A percentile compares a stretch with the other conserved stretches of the same genome.
Conservation (phyloP, 2,329 filamentous ascomycete species). For the Colletotrichum lini region DNA sequence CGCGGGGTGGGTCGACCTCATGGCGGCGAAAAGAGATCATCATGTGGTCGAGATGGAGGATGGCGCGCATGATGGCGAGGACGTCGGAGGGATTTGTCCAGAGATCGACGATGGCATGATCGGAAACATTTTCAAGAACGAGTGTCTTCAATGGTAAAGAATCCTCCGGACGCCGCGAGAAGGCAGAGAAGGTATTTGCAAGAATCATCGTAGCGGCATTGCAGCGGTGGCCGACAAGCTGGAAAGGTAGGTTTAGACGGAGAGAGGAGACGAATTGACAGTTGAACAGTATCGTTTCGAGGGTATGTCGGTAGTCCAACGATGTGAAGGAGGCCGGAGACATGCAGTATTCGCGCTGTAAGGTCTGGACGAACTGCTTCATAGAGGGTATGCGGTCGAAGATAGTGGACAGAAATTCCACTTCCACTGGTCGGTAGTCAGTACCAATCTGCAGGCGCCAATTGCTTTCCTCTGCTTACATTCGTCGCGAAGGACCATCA, state of each 20-base stretch:
- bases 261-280: slow-evolving; percentile 61
- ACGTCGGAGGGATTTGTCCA: slow-evolving; percentile 68
- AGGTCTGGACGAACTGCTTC: slow-evolving; percentile 58
- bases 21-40: slow-evolving; percentile 63
- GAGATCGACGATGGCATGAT: slow-evolving; percentile 62
- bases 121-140: slow-evolving; percentile 66
- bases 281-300: slow-evolving; percentile 60
- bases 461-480: slow-evolving; percentile 48
- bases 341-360: slow-evolving; percentile 64
- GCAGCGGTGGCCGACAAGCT: slow-evolving; percentile 62
- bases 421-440: slow-evolving; percentile 57
- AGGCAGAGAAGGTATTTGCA: slow-evolving; percentile 65
- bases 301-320: slow-evolving; percentile 58
- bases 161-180: slow-evolving; percentile 62
- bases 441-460: neutral
- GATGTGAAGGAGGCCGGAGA: slow-evolving; percentile 64
- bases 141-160: slow-evolving; percentile 59
- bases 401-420: slow-evolving; percentile 61
- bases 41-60: slow-evolving; percentile 60
- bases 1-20: slow-evolving; percentile 52
- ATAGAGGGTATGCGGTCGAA: slow-evolving; percentile 63
- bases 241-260: slow-evolving; percentile 67
- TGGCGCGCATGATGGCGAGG: slow-evolving; percentile 61
- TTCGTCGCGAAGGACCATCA: slow-evolving; percentile 68
- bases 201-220: slow-evolving; percentile 66